A percentile compares a stretch with the other conserved stretches of the same genome.
Conservation (phyloP, 768 basidiomycete species). For the Suillus luteus region DNA sequence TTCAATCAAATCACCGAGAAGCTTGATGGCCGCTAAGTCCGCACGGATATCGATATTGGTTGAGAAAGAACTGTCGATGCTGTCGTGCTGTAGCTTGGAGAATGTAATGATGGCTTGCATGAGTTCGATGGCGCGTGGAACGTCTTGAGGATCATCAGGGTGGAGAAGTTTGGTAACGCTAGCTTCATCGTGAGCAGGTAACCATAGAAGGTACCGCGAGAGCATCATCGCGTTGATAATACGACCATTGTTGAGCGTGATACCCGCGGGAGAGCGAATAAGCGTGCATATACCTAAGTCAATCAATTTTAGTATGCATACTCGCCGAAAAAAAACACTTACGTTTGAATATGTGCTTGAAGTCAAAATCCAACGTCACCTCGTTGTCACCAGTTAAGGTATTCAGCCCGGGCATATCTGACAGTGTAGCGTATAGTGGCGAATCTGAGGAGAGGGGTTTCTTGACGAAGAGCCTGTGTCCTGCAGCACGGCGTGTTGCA, state of each 20-base stretch:
- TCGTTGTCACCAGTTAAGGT: constrained; percentile 9
- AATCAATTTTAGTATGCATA: not conserved
- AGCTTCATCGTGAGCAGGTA: not conserved
- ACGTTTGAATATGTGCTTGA: constrained; percentile 21
- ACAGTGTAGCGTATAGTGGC: constrained; percentile 1
- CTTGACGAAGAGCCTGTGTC: constrained; percentile 8
- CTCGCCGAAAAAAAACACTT: not conserved
- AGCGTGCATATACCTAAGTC: constrained; percentile 17
- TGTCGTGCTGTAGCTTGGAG: accelerated
- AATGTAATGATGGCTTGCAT: constrained; percentile 15
- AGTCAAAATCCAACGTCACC: constrained; percentile 20
- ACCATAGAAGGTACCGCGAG: not conserved
- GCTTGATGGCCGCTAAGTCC: not conserved
- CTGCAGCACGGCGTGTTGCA: constrained; percentile 8
- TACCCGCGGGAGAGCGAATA: constrained; percentile 7
- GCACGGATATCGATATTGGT: not conserved
- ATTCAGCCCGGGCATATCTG: constrained; percentile 16
- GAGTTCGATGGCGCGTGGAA: constrained; percentile 31
- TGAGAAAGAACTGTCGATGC: not conserved
- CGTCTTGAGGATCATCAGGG: constrained; percentile 17
- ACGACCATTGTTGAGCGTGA: not conserved
- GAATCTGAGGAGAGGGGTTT: not conserved
- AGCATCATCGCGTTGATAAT: not conserved
- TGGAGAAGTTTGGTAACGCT: constrained; percentile 19
- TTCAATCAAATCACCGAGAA: not conserved